Conservation (phyloP, 176 grass and related monocot species). For the Elaeis guineensis region DNA sequence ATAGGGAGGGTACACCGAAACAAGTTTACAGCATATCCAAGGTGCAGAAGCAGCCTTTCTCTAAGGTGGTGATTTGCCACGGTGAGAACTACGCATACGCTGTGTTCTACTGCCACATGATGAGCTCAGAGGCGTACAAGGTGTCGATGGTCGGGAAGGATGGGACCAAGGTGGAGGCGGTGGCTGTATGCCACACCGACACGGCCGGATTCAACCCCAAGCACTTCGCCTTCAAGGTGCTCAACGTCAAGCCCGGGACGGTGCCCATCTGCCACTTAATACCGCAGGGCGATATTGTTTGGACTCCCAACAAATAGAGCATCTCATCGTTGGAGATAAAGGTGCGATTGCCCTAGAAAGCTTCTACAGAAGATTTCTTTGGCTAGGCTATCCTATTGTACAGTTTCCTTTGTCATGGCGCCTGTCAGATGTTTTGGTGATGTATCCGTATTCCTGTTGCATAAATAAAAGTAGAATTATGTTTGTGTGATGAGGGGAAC, state of each 20-base stretch:
- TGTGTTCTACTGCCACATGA: constrained; percentile 86
- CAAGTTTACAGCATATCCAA: constrained; percentile 48
- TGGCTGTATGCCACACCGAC: constrained; percentile 69
- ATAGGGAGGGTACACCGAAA: background rate
- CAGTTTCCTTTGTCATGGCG: no score
- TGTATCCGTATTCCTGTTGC: no score
- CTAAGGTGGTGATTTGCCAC: constrained; percentile 54
- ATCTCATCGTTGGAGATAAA: no score
- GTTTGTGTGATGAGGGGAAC: no score
- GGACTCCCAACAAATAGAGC: background rate
- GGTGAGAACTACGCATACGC: constrained; percentile 61
- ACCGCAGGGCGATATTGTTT: constrained; percentile 68
- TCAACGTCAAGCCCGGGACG: constrained; percentile 66
- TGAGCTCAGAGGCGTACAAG: no score
- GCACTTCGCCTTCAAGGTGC: constrained; percentile 68
- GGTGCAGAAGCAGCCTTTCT: constrained; percentile 24
- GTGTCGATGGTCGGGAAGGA: constrained; percentile 55
- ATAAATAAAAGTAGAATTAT: no score
- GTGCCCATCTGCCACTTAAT: constrained; percentile 81
- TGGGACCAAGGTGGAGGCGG: constrained; percentile 50
- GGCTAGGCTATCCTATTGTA: no score
- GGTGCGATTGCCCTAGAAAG: no score
- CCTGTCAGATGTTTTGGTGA: no score
- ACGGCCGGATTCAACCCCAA: constrained; percentile 69
- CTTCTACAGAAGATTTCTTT: no score